Evolutionary conservation across 495 filamentous ascomycete genomes (phyloP), one percentile per base, ranked within the genome.

Genomic region (Diplogelasinospora grovesii): DNA sequence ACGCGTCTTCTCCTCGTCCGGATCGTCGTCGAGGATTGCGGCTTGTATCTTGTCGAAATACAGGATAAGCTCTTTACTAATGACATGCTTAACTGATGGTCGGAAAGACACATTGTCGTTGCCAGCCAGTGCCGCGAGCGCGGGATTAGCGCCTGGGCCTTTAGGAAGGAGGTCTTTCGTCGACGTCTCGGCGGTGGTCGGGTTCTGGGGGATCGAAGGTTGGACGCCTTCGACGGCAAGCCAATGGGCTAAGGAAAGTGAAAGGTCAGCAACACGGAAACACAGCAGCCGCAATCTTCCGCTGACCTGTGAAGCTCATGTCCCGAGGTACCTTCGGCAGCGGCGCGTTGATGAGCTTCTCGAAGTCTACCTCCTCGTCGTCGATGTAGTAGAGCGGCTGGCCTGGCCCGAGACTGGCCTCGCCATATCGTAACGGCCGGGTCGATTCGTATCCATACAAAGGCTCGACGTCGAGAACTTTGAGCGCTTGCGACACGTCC

Each of bases 311-410:
- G 54, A 95, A 88, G 19, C 80, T 82, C 25, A 90, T 81, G 55
- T 98, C 92, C n/a, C 88, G 68, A 5, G 92, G 93, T 9, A 98
- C 88, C 53, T 89, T 96, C 5, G 92, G 92, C 41, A 98, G 64
- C 5, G 92, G 86, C 27, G 85, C 85, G 67, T 98, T 98, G 58
- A 98, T 97, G 48, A 98, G 65, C 65, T 96, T 96, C 65, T 98
- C 92, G 56, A 98, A 96, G 57, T 98, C 92, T 21, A 96, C 82
- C 68, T 98, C 92, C 53, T 98, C 92, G 64, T 98, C 92, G 57
- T 98, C 93, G 21, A 98, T 83, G 53, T 98, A 98, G 69, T 85
- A 98, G 10, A 98, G 70, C 26, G 90, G 89, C 60, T 97, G 89
- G n/a, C 87, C 88, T 6, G 89, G 87, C 0, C 92, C 92, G 23